phyloP scores from a whole-genome alignment of 495 filamentous ascomycete species.

The Penicillium nucicola region DNA sequence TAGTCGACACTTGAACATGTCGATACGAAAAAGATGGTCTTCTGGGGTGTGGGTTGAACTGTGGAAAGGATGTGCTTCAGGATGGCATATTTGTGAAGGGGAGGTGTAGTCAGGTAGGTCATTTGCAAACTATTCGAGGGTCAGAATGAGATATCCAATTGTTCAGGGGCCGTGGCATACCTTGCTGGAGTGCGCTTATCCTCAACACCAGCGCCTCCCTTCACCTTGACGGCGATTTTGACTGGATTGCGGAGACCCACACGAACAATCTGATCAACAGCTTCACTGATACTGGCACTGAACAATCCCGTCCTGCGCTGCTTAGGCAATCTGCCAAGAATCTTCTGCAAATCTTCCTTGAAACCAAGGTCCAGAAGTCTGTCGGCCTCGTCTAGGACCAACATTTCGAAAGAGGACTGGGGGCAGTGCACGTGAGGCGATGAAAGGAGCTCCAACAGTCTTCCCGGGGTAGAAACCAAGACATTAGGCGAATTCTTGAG shows the following conservation, averaged over 20 bases:
- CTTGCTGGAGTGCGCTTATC: constrained; percentile 85
- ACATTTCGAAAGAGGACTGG: constrained; percentile 80
- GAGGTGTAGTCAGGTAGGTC: constrained; percentile 73
- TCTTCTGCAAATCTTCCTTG: constrained; percentile 82
- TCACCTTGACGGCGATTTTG: constrained; percentile 88
- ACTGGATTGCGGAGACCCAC: constrained; percentile 92
- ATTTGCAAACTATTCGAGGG: constrained; percentile 64
- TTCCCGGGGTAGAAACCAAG: constrained; percentile 83
- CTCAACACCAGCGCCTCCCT: constrained; percentile 65
- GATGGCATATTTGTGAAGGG: constrained; percentile 72
- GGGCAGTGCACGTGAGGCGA: constrained; percentile 90
- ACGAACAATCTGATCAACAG: constrained; percentile 85
- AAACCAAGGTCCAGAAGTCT: constrained; percentile 92
- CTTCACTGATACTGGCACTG: constrained; percentile 88
- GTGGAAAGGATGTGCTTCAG: constrained; percentile 66
- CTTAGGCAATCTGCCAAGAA: constrained; percentile 81
- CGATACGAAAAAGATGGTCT: constrained; percentile 90
- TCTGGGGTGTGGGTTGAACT: constrained; percentile 66
- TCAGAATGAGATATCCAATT: constrained; percentile 8
- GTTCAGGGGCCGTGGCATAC: constrained; percentile 17
- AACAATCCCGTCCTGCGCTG: constrained; percentile 92
- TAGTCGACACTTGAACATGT: constrained; percentile 97
- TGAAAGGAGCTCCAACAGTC: constrained; percentile 81
- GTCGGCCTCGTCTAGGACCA: constrained; percentile 94
- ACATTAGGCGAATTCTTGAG: constrained; percentile 78